Percentiles rank a stretch among this genome's conserved stretches.
Conservation (phyloP, 2,329 filamentous ascomycete species). For the Apiospora aurea region DNA sequence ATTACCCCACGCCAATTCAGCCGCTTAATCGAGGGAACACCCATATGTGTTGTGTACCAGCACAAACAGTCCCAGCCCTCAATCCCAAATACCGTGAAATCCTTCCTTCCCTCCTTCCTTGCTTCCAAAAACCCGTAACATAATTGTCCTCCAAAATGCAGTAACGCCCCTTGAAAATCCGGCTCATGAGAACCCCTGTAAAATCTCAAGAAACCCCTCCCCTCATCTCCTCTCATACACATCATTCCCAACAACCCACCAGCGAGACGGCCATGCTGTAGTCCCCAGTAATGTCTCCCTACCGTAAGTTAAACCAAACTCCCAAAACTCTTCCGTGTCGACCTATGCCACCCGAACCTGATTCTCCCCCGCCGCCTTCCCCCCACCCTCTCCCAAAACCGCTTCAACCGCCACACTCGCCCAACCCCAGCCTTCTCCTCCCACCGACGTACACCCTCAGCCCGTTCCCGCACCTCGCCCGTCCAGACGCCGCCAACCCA, state of each 20-base stretch:
- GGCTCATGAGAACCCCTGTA: background rate
- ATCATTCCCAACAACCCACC: background rate
- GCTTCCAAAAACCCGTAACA: background rate
- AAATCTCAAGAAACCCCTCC: background rate
- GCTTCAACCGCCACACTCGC: slow-evolving; percentile 66
- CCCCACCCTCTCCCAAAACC: slow-evolving; percentile 71
- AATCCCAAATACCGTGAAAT: background rate
- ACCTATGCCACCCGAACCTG: background rate
- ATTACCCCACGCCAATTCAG: background rate
- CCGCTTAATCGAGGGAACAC: background rate
- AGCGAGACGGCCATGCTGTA: background rate
- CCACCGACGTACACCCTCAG: slow-evolving; percentile 54
- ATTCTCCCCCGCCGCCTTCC: background rate
- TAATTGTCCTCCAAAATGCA: background rate
- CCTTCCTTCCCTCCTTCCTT: background rate
- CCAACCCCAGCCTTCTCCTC: slow-evolving; percentile 61
- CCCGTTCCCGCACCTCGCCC: slow-evolving; percentile 57
- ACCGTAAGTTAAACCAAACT: background rate
- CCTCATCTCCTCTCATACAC: background rate
- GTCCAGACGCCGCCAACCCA: slow-evolving; percentile 70
- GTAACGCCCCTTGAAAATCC: background rate
- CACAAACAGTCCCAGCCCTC: background rate
- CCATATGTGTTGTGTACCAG: background rate
- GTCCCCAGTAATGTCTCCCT: background rate
- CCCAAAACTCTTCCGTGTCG: background rate